Conservation (phyloP, 805 yeast species). For the Candida sakaeoensis region DNA sequence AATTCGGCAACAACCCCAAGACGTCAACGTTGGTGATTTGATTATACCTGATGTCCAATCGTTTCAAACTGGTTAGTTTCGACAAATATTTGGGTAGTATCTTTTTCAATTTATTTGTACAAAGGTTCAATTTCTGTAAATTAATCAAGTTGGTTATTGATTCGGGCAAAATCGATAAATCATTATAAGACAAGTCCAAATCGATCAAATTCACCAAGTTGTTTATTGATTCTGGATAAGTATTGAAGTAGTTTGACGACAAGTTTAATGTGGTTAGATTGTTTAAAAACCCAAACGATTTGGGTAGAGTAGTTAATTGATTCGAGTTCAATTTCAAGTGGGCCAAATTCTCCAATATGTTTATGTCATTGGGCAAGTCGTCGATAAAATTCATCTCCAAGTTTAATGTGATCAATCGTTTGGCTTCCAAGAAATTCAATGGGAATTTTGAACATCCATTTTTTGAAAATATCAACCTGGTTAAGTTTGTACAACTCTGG, state of each 20-base stretch:
- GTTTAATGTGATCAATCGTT: constrained; percentile 61
- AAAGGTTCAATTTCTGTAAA: constrained; percentile 65
- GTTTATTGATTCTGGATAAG: constrained; percentile 63
- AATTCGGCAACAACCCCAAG: constrained; percentile 52
- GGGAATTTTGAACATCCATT: constrained; percentile 78
- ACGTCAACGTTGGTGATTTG: constrained; percentile 51
- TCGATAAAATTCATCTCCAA: constrained; percentile 76
- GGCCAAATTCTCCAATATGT: constrained; percentile 51
- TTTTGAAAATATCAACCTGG: constrained; percentile 61
- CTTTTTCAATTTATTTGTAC: constrained; percentile 63
- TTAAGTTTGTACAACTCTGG: constrained; percentile 72
- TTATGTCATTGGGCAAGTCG: constrained; percentile 54
- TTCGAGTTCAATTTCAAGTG: constrained; percentile 72
- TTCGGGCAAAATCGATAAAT: constrained; percentile 56
- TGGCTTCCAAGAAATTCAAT: constrained; percentile 63
- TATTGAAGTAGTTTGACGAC: constrained; percentile 68
- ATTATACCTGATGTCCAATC: constrained; percentile 78
- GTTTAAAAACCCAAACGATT: constrained; percentile 51
- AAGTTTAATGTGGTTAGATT: constrained; percentile 62
- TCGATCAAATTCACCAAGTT: constrained; percentile 55
- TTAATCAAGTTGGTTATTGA: constrained; percentile 56
- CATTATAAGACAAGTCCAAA: constrained; percentile 80
- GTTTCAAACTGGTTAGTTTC: constrained; percentile 53
- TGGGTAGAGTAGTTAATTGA: constrained; percentile 61
- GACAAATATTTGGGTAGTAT: constrained; percentile 51